Base-by-base conservation (phyloP, 176 grass and related monocot species). In the Aechmea fasciata region DNA sequence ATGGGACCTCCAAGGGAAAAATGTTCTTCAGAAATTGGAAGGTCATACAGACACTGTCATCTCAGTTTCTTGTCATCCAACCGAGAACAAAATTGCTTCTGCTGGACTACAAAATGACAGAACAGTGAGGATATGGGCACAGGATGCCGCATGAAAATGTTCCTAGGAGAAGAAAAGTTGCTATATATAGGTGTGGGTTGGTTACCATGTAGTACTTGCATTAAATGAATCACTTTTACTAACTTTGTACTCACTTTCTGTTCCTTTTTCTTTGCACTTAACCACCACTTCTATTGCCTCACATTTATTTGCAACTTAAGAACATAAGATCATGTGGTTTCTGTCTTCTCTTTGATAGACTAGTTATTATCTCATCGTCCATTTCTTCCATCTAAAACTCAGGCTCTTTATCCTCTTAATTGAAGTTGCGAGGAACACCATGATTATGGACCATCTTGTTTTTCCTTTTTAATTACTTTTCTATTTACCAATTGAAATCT, bases 1-100 rank as follows among this genome's bases (percentile, higher is more conserved):
- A 68, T 96, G 88, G 88, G 92, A 96, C 66, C 92, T 96, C 14
- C 92, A 96, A 96, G 85, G 88, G 11, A 91, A 81, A 68, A 91
- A 96, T 47, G 75, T 96, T 69, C 71, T 91, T 68, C 92, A 96
- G 81, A 96, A 96, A 73, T 48, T 91, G 33, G 92, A 91, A 91
- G 92, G 92, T 11, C 92, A 96, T 74, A 84, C 48, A 13, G 88
- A 89, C 4, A 69, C 83, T 12, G 88, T 91, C 75, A 87, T 91
- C 20, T 91, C 88, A 0, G 92, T 91, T 9, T 84, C 88, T 0
- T 96, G 85, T 55, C 92, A 96, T 76, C 85, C 88, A 3, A 78
- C 71, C 13, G 82, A 83, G 57, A 96, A 91, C 72, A 96, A 85
- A 49, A 91, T 96, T 80, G 92, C 74, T 47, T 96, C 92, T 8